Conservation (phyloP, 2,329 filamentous ascomycete genomes). For the Exophiala bonariae region DNA sequence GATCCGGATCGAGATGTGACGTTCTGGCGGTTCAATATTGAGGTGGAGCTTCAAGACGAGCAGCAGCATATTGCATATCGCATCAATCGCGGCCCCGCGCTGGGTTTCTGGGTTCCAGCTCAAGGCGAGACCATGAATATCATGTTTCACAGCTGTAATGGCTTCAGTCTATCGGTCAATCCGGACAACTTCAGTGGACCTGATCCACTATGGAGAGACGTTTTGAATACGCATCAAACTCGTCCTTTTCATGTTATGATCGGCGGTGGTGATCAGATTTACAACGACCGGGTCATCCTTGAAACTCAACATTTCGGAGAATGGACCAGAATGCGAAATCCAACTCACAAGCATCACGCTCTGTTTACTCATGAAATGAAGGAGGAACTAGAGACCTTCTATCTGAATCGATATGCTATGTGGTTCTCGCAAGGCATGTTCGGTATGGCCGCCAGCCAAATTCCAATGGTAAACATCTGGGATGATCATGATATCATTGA, state of each 20-base stretch:
- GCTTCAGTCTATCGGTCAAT: conserved; percentile 80
- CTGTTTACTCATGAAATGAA: conserved; percentile 81
- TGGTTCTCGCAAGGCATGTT: conserved; percentile 98
- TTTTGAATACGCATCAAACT: conserved; percentile 87
- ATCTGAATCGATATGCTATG: conserved; percentile 81
- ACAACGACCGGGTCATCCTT: conserved; percentile 81
- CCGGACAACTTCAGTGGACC: conserved; percentile 82
- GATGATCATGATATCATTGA: conserved; percentile 68
- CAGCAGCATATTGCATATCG: conserved; percentile 91
- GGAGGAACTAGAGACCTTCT: conserved; percentile 83
- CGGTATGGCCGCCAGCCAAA: conserved; percentile 87
- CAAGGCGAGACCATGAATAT: conserved; percentile 89
- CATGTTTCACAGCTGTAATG: conserved; percentile 98
- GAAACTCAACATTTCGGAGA: conserved; percentile 75
- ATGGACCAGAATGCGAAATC: conserved; percentile 81
- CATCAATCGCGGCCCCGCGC: conserved; percentile 85
- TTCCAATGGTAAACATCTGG: conserved; percentile 96
- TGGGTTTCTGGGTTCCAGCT: conserved; percentile 92
- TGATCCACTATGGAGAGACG: conserved; percentile 95
- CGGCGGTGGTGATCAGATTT: conserved; percentile 94
- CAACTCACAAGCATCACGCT: conserved; percentile 73
- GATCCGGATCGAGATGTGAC: conserved; percentile 85
- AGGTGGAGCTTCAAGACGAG: conserved; percentile 75
- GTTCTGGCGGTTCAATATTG: conserved; percentile 96
- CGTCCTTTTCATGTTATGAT: conserved; percentile 98